phyloP scores from a whole-genome alignment of 1,284 basidiomycete genomes.

The Ustilago tritici region DNA sequence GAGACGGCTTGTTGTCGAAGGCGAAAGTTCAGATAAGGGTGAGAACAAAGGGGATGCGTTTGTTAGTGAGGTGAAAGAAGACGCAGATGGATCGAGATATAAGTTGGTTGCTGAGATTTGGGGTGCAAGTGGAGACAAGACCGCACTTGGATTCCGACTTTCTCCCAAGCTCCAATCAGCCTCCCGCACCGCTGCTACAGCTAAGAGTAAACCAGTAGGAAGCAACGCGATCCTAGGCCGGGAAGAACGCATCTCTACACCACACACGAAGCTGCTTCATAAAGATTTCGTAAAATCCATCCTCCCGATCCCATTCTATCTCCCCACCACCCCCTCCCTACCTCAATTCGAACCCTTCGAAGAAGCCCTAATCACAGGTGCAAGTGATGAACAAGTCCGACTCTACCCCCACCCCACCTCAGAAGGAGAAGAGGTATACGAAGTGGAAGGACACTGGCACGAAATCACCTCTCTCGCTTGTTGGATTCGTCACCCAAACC shows the following conservation, averaged over 20 bases:
- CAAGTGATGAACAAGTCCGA: slow-evolving; percentile 42
- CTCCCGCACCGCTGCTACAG: not conserved
- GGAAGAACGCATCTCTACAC: slow-evolving; percentile 3
- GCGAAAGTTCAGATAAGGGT: not conserved
- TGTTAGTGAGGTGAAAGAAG: slow-evolving; percentile 17
- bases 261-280: slow-evolving; percentile 6
- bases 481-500: slow-evolving; percentile 25
- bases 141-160: slow-evolving; percentile 17
- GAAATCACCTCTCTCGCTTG: slow-evolving; percentile 42
- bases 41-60: slow-evolving; percentile 18
- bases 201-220: not conserved
- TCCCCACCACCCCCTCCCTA: not conserved
- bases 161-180: slow-evolving; percentile 1
- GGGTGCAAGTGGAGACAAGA: slow-evolving; percentile 33
- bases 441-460: slow-evolving; percentile 61
- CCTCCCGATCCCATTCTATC: slow-evolving; percentile 13
- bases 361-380: slow-evolving; percentile 24
- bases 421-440: slow-evolving; percentile 1
- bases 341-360: slow-evolving; percentile 1
- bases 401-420: slow-evolving; percentile 8
- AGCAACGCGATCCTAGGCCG: not conserved
- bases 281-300: slow-evolving; percentile 33
- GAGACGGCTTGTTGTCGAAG: slow-evolving; percentile 19
- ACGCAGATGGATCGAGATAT: slow-evolving; percentile 15
- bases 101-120: slow-evolving; percentile 25